Conservation (phyloP, 192 early-diverging fungal genomes). For the Funneliformis mosseae region DNA sequence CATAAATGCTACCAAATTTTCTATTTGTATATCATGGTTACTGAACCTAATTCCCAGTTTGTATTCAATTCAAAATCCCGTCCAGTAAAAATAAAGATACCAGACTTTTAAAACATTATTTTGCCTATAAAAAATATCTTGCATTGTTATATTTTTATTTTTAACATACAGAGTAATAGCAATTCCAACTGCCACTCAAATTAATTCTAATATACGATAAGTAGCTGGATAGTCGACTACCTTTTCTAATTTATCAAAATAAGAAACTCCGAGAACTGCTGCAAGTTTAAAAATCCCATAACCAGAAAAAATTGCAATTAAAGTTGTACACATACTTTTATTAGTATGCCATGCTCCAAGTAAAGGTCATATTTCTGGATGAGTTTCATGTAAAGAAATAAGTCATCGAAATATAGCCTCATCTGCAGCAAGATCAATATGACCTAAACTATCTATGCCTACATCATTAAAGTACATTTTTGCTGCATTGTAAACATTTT, state of each 20-base stretch:
- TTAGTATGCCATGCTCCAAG: not conserved
- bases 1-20: no score
- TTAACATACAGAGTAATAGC: not conserved
- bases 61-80: no score
- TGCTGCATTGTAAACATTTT: not conserved
- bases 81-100: no score
- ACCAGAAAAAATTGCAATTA: constrained; percentile 10
- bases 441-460: no score
- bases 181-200: not conserved
- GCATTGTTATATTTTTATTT: no score
- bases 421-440: not conserved
- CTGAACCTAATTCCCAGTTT: no score
- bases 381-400: not conserved
- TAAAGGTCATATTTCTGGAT: not conserved
- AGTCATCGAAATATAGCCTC: not conserved
- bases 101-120: no score
- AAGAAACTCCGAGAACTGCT: not conserved
- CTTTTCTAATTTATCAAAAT: constrained; percentile 20
- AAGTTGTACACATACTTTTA: not conserved
- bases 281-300: not conserved
- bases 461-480: constrained; percentile 12
- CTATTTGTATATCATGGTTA: no score
- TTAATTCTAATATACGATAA: not conserved
- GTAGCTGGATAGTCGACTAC: constrained; percentile 1
- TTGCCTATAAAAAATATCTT: no score